phyloP scores from a whole-genome alignment of 768 basidiomycete species.

The Amanita rubescens region DNA sequence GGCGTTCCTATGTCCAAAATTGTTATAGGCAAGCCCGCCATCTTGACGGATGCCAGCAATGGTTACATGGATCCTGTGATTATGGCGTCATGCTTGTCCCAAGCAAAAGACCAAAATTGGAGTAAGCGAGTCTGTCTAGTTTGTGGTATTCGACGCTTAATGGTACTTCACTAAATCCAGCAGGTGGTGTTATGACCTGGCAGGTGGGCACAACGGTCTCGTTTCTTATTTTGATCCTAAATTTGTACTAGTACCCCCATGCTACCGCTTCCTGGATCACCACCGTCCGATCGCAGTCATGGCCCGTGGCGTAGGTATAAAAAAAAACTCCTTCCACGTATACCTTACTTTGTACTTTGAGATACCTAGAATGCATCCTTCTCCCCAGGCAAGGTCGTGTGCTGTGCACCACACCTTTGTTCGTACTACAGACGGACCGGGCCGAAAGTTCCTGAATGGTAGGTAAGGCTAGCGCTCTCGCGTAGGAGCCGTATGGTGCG shows the following conservation, averaged over 20 bases:
- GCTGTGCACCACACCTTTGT: too few species aligned
- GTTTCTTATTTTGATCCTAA: not conserved
- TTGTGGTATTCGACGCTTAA: not conserved
- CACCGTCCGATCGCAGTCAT: not conserved
- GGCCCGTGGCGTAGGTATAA: not conserved
- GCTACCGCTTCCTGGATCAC: not conserved
- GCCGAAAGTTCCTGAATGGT: too few species aligned
- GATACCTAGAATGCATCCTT: too few species aligned
- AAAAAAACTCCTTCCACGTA: not conserved
- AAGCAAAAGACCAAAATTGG: slow-evolving; percentile 30
- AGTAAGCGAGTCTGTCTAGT: not conserved
- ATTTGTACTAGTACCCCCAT: not conserved
- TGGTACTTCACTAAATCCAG: not conserved
- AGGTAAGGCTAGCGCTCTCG: too few species aligned
- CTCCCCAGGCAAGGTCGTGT: too few species aligned
- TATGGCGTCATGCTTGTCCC: slow-evolving; percentile 50
- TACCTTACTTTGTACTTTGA: too few species aligned
- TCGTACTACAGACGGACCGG: too few species aligned
- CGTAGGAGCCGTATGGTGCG: too few species aligned
- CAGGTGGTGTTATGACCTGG: slow-evolving; percentile 1
- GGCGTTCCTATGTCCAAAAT: slow-evolving; percentile 31
- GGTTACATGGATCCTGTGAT: slow-evolving; percentile 54
- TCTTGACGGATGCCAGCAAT: slow-evolving; percentile 42
- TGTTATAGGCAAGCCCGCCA: slow-evolving; percentile 73
- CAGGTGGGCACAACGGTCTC: not conserved